These are phyloP conservation scores for Lagenaria siceraria DNA, from an alignment of 306 rosid genomes.

Conservation along the genomic window DNA sequence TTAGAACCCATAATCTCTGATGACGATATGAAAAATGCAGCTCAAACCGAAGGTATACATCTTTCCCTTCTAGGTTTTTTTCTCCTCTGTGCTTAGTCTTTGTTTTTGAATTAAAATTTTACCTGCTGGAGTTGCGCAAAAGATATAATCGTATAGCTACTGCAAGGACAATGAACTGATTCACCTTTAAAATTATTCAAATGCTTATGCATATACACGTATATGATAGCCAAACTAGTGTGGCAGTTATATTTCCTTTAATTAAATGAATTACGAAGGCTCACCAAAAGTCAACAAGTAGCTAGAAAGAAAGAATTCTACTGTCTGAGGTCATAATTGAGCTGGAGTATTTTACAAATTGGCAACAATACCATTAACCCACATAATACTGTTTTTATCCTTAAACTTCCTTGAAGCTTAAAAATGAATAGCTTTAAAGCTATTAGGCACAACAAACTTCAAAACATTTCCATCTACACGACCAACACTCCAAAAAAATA, in stretches of 20 bases:
- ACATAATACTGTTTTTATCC: background rate
- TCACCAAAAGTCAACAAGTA: background rate
- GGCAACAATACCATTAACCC: background rate
- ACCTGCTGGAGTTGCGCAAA: background rate
- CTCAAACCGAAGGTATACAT: conserved; percentile 34
- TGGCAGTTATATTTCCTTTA: background rate
- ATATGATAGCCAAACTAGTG: background rate
- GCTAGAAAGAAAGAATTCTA: background rate
- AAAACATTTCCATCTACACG: background rate
- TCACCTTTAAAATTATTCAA: background rate
- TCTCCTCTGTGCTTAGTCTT: background rate
- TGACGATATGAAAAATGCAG: conserved; percentile 40
- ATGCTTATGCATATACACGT: background rate
- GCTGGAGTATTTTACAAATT: background rate
- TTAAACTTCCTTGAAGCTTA: background rate
- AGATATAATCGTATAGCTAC: background rate
- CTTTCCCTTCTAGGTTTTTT: background rate
- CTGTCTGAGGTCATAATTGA: background rate
- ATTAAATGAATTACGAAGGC: background rate
- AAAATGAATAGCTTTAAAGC: background rate
- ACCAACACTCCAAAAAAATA: background rate
- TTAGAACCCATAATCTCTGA: conserved; percentile 33
- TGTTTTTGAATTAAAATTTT: background rate
- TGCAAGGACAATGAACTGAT: background rate
- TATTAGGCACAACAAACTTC: background rate